These are phyloP conservation scores for Agaricus blazei DNA, from an alignment of 768 basidiomycete species.

Conservation along the genomic window DNA sequence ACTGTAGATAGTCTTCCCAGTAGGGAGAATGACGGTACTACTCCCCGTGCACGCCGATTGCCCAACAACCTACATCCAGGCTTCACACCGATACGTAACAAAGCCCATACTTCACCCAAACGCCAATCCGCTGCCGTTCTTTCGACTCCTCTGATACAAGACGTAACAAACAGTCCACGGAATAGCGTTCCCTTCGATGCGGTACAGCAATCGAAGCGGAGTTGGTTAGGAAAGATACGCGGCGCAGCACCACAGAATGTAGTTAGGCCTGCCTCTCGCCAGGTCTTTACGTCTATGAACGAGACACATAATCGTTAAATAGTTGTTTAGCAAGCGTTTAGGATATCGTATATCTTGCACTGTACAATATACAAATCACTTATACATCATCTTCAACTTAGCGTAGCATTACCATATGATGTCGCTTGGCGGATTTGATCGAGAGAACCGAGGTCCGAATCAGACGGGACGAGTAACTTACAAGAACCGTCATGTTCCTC, in stretches of 20 bases:
- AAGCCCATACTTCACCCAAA: constrained; percentile 46
- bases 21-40: constrained; percentile 34
- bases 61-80: constrained; percentile 55
- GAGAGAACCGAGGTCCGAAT: background rate
- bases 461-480: too few species aligned
- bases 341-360: background rate
- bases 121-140: constrained; percentile 26
- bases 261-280: constrained; percentile 13
- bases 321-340: background rate
- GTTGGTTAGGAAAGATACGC: constrained; percentile 72
- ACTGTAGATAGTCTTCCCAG: constrained; percentile 48
- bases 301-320: background rate
- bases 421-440: background rate
- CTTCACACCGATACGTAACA: constrained; percentile 67
- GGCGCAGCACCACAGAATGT: constrained; percentile 31
- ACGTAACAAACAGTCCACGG: constrained; percentile 68
- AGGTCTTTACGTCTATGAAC: constrained; percentile 3
- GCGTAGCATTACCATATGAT: background rate
- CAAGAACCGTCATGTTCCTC: constrained; percentile 30
- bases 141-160: constrained; percentile 37
- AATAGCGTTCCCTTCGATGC: constrained; percentile 21
- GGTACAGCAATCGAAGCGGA: constrained; percentile 48
- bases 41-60: constrained; percentile 61
- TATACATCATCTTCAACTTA: constrained; percentile 1
- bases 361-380: constrained; percentile 4